Conservation (phyloP, 78 protist genomes). For the Creolimax fragrantissima region DNA sequence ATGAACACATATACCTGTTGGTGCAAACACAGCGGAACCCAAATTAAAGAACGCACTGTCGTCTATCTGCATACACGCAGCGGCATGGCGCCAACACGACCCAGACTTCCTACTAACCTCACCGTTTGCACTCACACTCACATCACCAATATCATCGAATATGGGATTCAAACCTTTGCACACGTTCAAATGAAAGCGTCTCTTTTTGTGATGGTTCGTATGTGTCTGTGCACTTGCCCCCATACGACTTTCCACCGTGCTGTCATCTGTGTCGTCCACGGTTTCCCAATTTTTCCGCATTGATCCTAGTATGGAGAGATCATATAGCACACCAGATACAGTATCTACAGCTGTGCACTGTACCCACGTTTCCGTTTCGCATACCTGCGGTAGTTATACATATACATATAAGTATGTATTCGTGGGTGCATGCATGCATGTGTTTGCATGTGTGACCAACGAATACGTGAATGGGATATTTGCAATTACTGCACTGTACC, state of each 20-base stretch:
- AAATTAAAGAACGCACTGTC: neutral
- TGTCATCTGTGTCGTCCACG: neutral
- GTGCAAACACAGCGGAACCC: neutral
- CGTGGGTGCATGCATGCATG: neutral
- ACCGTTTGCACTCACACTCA: neutral
- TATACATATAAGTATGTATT: neutral
- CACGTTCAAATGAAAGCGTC: neutral
- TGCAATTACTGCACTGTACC: too few species aligned
- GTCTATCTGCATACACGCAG: neutral
- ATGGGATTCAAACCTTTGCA: neutral
- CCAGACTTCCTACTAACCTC: neutral
- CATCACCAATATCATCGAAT: neutral
- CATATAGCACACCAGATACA: neutral
- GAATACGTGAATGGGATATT: too few species aligned
- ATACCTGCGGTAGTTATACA: neutral
- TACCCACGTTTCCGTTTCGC: neutral
- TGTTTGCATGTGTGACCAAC: too few species aligned
- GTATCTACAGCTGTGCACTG: neutral
- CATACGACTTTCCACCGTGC: neutral
- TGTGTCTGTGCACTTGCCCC: neutral
- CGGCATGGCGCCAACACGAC: neutral
- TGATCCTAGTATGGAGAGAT: neutral
- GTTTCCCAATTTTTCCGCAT: neutral
- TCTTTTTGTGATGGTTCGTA: neutral
- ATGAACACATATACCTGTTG: neutral